Evolutionary conservation across 2,329 filamentous ascomycete species (phyloP), one percentile per base, ranked within the genome.

Genomic region (Cylindrodendrum hubeiense): DNA sequence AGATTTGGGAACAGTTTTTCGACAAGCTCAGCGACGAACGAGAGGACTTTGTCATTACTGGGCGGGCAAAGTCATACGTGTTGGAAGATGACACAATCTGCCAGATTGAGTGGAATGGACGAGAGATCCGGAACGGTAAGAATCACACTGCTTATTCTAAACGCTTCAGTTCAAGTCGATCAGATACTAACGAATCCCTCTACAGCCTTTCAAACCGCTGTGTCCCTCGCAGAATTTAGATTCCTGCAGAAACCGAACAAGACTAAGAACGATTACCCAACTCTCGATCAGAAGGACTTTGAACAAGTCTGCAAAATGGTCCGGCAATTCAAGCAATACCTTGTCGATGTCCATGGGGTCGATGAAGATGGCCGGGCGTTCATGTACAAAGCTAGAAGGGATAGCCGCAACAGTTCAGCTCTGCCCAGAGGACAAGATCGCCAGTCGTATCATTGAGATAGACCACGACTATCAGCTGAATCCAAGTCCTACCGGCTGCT

Each of bases 1-100:
- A 58, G n/a, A 60, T 78, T 6, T 79, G 77, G 75, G 30, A 68
- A 9, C 49, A 52, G 15, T 66, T 66, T 47, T 59, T 66, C 21
- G 41, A 59, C 26, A 66, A 66, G 33, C 47, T 64, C 15, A 33
- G 49, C 12, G 49, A 60, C 17, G 61, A 59, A 10, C 46, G 43
- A 7, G 49, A 64, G 37, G 49, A 59, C 7, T 53, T 58, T n/a
- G 37, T 60, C 47, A 64, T 53, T 9, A 43, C 53, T 5, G 37
- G 39, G 7, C 39, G 47, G 4, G 61, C 61, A 9, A 60, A 49
- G 43, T 49, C 58, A 33, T 64, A 55, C 26, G 53, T 51, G 5
- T 49, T 60, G 12, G 28, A 39, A 22, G 49, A 47, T 37, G 60
- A 46, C 13, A 46, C 43, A 5, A 34, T 60, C 17, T 39, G 57